Base-by-base conservation (phyloP, 768 basidiomycete species). In the Podaxis sp. region DNA sequence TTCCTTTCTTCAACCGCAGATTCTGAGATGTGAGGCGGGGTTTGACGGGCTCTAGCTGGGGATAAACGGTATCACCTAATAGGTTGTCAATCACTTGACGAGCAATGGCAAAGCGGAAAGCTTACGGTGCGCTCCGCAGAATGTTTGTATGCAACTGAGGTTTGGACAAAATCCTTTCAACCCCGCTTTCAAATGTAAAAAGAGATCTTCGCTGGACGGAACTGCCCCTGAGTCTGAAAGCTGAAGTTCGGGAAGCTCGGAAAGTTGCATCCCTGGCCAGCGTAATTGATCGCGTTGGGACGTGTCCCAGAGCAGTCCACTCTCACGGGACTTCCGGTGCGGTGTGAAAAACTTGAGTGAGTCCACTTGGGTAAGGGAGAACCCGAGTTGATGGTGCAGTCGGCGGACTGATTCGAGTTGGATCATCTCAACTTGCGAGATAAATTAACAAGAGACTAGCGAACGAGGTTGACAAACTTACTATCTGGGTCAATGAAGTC, bases 401-500 rank as follows among this genome's bases (percentile, higher is more conserved):
- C 80, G 73, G 20, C 77, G 73, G 8, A 76, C 71, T 6, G 79
- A 73, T 69, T 86, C 82, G 4, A 82, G 67, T 56, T 78, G 76
- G 15, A 87, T 80, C 20, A 83, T 70, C 65, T 84, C 83, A 65
- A 71, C 86, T 86, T 38, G 33, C 8, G 1, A 49, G 54, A 15
- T 53, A 24, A 15, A 56, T 38, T 17, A 46, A 26, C 26, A 33
- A 49, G 56, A 22, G 36, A 36, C 44, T 33, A 12, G 33, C 33
- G 58, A 33, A 33, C 6, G n/a, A 0, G 22, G 28, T 50, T 20
- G 15, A 48, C 36, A 28, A 2, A 70, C 82, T 75, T 60, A 86
- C 85, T 65, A 59, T 87, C 85, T 0, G 84, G 83, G 70, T 86
- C 80, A 4, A 61, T 67, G 52, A 78, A 74, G 48, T 79, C 74